Evolutionary conservation across 2,329 filamentous ascomycete genomes (phyloP).

Genomic region (Cercospora sp.): DNA sequence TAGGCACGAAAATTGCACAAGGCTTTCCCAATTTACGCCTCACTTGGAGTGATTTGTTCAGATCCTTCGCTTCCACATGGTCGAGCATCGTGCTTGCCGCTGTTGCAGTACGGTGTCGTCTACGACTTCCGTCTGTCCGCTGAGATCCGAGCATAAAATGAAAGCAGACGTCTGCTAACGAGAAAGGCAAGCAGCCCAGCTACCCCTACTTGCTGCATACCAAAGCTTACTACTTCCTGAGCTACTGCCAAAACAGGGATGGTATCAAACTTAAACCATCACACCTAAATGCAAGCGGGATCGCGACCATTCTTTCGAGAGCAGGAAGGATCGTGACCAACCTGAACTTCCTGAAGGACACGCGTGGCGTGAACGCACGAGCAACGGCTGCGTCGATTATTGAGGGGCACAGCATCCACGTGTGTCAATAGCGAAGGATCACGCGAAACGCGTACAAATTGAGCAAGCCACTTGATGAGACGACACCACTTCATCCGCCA

Average conservation of each 20-base stretch:
- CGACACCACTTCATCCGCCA: background rate
- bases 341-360: background rate
- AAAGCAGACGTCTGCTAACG: background rate
- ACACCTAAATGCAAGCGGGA: constrained; percentile 4
- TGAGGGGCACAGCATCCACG: background rate
- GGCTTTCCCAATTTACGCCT: constrained; percentile 14
- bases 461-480: background rate
- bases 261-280: constrained; percentile 3
- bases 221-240: constrained; percentile 2
- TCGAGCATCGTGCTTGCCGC: background rate
- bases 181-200: background rate
- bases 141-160: constrained; percentile 1
- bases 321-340: background rate
- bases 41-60: constrained; percentile 8
- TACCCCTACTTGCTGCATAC: constrained; percentile 14
- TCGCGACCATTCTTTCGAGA: background rate
- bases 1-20: constrained; percentile 3
- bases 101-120: background rate
- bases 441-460: background rate
- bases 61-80: constrained; percentile 2
- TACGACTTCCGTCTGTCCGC: background rate
- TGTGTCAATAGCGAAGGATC: background rate
- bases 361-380: background rate
- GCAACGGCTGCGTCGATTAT: background rate
- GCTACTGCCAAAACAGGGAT: background rate